phyloP scores from a whole-genome alignment of 1,139 yeast species.

The Sugiyamaella castrensis region DNA sequence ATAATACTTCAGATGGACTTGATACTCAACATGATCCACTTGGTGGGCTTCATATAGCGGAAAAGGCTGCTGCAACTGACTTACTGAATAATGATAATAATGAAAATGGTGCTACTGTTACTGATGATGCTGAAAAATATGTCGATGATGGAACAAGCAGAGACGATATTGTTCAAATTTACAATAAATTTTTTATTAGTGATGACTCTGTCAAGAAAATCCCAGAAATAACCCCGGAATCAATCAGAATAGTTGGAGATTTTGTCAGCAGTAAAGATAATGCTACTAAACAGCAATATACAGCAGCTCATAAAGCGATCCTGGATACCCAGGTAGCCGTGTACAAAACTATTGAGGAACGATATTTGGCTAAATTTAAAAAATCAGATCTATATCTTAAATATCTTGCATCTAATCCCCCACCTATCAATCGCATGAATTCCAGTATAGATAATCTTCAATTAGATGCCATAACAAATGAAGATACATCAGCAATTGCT shows the following conservation, averaged over 20 bases:
- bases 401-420: slow-evolving; percentile 43
- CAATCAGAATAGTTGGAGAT: slow-evolving; percentile 26
- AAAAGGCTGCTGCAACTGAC: no score
- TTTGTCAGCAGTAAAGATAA: slow-evolving; percentile 25
- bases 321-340: slow-evolving; percentile 55
- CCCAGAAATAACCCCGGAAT: slow-evolving; percentile 21
- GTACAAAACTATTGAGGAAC: slow-evolving; percentile 46
- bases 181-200: slow-evolving; percentile 41
- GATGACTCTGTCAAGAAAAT: slow-evolving; percentile 21
- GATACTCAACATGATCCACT: slow-evolving; percentile 28
- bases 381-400: slow-evolving; percentile 49
- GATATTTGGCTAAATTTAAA: slow-evolving; percentile 58
- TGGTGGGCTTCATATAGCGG: slow-evolving; percentile 27
- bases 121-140: slow-evolving; percentile 17
- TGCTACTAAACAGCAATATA: slow-evolving; percentile 20
- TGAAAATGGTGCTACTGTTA: slow-evolving; percentile 22
- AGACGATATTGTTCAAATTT: slow-evolving; percentile 43
- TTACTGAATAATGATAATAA: no score
- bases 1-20: slow-evolving; percentile 26
- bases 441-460: slow-evolving; percentile 31
- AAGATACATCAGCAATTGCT: slow-evolving; percentile 13
- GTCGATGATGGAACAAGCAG: slow-evolving; percentile 10
- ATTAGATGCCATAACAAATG: slow-evolving; percentile 26
- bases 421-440: slow-evolving; percentile 8
- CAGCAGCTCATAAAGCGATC: slow-evolving; percentile 53